phyloP scores from a whole-genome alignment of 1,284 basidiomycete species.

The Mycena sp. region DNA sequence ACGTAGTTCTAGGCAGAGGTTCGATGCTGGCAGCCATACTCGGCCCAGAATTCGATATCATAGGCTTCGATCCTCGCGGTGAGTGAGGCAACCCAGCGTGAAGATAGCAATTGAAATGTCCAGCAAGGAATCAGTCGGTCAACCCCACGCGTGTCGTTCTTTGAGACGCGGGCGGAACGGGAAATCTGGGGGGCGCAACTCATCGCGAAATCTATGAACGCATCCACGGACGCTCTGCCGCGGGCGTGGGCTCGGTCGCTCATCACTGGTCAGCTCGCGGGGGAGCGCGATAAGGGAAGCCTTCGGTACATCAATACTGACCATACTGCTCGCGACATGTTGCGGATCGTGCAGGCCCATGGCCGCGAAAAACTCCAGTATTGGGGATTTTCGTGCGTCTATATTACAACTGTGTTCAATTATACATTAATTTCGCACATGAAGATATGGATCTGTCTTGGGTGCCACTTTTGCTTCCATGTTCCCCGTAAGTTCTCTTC shows the following conservation, averaged over 20 bases:
- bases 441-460: conserved; percentile 32
- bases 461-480: conserved; percentile 35
- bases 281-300: conserved; percentile 27
- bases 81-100: background rate
- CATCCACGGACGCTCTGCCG: conserved; percentile 30
- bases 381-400: conserved; percentile 39
- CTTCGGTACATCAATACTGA: conserved; percentile 37
- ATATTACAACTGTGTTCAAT: background rate
- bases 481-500: conserved; percentile 29
- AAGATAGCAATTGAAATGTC: background rate
- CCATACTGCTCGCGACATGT: conserved; percentile 40
- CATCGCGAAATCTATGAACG: conserved; percentile 19
- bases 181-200: background rate
- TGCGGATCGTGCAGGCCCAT: conserved; percentile 37
- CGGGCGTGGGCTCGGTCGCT: conserved; percentile 28
- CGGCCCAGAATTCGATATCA: conserved; percentile 42
- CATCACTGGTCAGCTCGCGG: conserved; percentile 34
- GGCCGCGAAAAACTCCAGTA: conserved; percentile 37
- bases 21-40: conserved; percentile 17
- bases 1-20: conserved; percentile 13
- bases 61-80: conserved; percentile 47
- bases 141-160: conserved; percentile 29
- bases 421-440: background rate
- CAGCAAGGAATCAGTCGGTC: conserved; percentile 23
- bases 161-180: conserved; percentile 19